Evolutionary conservation across 768 basidiomycete species (phyloP), one percentile per base, ranked within the genome.

Genomic region (Gelatoporia subvermispora): DNA sequence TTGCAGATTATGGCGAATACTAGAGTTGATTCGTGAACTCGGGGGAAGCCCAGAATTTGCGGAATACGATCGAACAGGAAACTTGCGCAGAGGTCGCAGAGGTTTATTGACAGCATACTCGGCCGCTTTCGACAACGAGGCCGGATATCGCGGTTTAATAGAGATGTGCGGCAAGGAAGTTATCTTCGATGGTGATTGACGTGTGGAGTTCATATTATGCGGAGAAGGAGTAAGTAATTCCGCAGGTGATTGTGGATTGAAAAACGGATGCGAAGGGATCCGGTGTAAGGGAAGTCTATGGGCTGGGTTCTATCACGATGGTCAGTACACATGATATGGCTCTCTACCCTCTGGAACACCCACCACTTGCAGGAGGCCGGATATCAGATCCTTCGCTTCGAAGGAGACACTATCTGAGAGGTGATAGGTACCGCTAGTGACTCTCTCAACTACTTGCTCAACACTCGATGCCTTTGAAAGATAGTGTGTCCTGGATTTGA

Each of bases 251-350:
- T 55, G 37, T 15, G 51, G 49, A 22, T 57, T 47, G 35, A 72
- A 64, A 50, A 69, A 72, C 0, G 67, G 59, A 54, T 70, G 69
- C 8, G 61, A 51, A 4, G 55, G 37, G 4, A 68, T 50, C 8
- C 53, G 55, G 18, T 61, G 50, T 9, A 65, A 50, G 16, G 60
- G 58, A 8, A 64, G 62, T 24, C 65, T 60, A 9, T 57, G 46
- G 10, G 60, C 50, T 3, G 73, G 62, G 28, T 62, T 56, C 56
- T 60, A 59, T 1, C 49, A 18, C 47, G 7, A 9, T 20, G 13
- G n/a, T 21, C 17, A 24, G 35, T 8, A n/a, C 21, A 35, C n/a
- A n/a, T n/a, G n/a, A n/a, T n/a, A n/a, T n/a, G n/a, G n/a, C n/a
- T n/a, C n/a, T n/a, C n/a, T n/a, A n/a, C n/a, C n/a, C n/a, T n/a